Base-by-base conservation (phyloP, 176 grass and related monocot genomes). In the Poa annua region DNA sequence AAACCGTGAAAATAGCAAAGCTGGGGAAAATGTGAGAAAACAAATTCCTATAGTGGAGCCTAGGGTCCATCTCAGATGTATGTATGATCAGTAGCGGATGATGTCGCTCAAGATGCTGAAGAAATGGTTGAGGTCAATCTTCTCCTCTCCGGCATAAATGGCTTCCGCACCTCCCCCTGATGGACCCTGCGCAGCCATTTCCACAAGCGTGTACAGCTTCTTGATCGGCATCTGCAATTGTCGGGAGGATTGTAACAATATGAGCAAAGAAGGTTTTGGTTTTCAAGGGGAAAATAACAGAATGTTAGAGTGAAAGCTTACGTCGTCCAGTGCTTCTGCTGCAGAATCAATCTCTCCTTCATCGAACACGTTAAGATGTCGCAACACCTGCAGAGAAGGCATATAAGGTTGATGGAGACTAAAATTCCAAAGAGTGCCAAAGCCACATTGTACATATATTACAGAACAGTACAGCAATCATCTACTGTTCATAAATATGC, bases 121-220 rank as follows among this genome's bases (percentile, higher is more conserved):
- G 91, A 95, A 98, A 86, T 94, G 90, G 65, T 93, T 93, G 73
- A 95, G 86, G 81, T 95, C 81, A 7, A 98, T 92, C 82, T 98
- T 95, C 38, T 84, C 91, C 87, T 98, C 83, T 80, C 90, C 93
- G 8, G 87, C 29, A 82, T 90, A 94, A 81, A 98, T 78, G 48
- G 92, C 90, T 77, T 98, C 93, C 7, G 96, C 90, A 76, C 87
- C 91, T 70, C 89, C 89, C 11, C 91, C 76, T 29, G 59, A 59
- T 21, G 89, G 81, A 34, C 92, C 96, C 78, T 98, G 92, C 14
- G 89, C 91, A 74, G 96, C 96, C 96, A 98, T 98, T 91, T 98
- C 96, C 16, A 98, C 88, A 50, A 98, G 87, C 49, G 80, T 98
- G 74, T 99, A 95, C 60, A 95, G 20, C 68, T 90, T 91, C 87